Evolutionary conservation across 176 grass and related monocot genomes (phyloP).

Genomic region (Cymbopogon citratus): DNA sequence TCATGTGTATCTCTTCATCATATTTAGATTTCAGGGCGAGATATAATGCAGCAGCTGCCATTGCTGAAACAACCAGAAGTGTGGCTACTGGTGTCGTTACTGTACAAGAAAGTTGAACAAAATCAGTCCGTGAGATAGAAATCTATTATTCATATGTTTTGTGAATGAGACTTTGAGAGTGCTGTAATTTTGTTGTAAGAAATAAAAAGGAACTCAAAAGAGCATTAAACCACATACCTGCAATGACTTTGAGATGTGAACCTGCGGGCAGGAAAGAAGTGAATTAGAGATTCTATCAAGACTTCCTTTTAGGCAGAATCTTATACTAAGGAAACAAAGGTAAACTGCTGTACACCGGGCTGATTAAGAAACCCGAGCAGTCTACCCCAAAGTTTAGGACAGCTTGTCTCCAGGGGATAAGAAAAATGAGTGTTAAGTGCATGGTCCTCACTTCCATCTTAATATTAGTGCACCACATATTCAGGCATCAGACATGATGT

Average conservation of each 20-base stretch:
- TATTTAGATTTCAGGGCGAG: constrained; percentile 1
- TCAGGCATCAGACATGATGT: background rate
- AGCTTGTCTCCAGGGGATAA: background rate
- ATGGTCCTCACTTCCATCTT: background rate
- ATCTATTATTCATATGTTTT: background rate
- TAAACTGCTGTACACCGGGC: background rate
- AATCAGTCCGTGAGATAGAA: no score
- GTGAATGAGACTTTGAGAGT: no score
- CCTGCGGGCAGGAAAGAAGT: background rate
- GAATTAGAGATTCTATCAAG: background rate
- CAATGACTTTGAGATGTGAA: background rate
- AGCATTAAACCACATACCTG: background rate
- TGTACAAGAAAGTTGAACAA: background rate
- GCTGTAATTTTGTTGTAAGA: background rate
- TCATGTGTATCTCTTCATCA: constrained; percentile 34
- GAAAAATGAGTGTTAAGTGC: background rate
- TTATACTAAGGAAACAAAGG: background rate
- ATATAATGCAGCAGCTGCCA: constrained; percentile 3
- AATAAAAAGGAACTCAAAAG: background rate
- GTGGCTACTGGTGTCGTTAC: background rate
- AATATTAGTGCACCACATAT: background rate
- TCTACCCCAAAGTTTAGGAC: no score
- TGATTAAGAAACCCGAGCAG: background rate
- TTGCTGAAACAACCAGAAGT: constrained; percentile 1
- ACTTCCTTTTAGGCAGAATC: background rate